phyloP scores from a whole-genome alignment of 2,329 filamentous ascomycete genomes.

The Cryphonectria parasitica region DNA sequence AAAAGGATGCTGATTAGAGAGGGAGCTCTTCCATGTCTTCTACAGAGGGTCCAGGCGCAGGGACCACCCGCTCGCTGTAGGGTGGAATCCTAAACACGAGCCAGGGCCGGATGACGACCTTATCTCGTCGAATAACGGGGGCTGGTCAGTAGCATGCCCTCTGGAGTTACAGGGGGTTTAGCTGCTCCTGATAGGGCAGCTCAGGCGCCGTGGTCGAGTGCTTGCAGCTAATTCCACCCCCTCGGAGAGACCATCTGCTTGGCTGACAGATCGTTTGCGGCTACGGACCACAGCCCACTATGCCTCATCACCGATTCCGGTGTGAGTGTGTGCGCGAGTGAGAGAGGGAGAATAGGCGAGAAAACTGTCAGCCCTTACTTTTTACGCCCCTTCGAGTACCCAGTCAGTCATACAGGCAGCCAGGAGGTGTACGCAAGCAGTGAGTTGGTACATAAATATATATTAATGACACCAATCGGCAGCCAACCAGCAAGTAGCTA shows the following conservation, averaged over 20 bases:
- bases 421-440: constrained; percentile 22
- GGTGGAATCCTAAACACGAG: neutral
- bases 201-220: constrained; percentile 6
- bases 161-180: neutral
- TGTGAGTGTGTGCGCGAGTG: neutral
- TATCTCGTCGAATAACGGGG: constrained; percentile 25
- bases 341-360: neutral
- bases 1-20: constrained; percentile 10
- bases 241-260: neutral
- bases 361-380: neutral
- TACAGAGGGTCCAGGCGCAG: neutral
- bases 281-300: neutral
- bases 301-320: constrained; percentile 8
- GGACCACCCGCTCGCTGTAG: neutral
- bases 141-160: constrained; percentile 22
- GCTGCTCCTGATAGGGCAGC: constrained; percentile 12
- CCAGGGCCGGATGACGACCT: constrained; percentile 19
- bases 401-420: constrained; percentile 7
- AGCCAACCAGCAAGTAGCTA: neutral
- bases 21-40: neutral
- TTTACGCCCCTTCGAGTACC: neutral
- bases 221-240: neutral
- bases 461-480: neutral
- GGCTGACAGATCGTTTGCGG: constrained; percentile 4
- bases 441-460: neutral